Evolutionary conservation across 495 filamentous ascomycete species (phyloP).

Genomic region (Aspergillus sparsus): DNA sequence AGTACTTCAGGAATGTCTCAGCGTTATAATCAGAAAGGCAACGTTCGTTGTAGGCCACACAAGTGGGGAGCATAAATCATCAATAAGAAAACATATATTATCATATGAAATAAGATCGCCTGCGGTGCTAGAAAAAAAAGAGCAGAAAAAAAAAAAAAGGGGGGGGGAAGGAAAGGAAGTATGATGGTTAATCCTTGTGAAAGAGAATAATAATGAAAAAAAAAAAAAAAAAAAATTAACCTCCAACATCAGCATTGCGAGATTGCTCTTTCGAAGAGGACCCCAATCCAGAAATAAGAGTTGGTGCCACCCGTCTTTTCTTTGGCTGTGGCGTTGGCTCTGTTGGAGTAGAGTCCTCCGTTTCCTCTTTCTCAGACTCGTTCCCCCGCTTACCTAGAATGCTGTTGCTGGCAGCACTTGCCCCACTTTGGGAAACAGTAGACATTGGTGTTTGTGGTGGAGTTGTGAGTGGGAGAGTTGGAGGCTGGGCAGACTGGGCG

Average conservation of each 20-base stretch:
- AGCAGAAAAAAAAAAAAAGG: background rate
- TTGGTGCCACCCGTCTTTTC: constrained; percentile 78
- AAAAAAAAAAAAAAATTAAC: constrained; percentile 7
- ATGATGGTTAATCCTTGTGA: background rate
- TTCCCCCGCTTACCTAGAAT: constrained; percentile 60
- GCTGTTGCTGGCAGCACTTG: constrained; percentile 42
- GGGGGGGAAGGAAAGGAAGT: background rate
- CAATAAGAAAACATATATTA: background rate
- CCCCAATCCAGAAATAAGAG: constrained; percentile 51
- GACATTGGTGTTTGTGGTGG: constrained; percentile 77
- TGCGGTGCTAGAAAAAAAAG: background rate
- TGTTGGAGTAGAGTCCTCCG: constrained; percentile 47
- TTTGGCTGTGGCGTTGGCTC: constrained; percentile 54
- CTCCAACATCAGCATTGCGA: constrained; percentile 21
- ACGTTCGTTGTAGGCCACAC: too few species aligned
- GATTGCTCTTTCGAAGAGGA: constrained; percentile 26
- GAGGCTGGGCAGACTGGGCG: constrained; percentile 57
- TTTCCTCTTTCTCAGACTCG: constrained; percentile 63
- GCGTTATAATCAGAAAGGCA: too few species aligned
- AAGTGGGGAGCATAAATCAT: constrained; percentile 10
- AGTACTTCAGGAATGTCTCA: background rate
- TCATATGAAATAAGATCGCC: background rate
- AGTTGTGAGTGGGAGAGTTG: constrained; percentile 66
- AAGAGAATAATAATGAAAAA: background rate
- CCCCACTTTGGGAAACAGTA: constrained; percentile 42